A percentile compares a stretch with the other conserved stretches of the same genome.
Conservation (phyloP, 345 rosid genomes). For the Populus pruinosa region DNA sequence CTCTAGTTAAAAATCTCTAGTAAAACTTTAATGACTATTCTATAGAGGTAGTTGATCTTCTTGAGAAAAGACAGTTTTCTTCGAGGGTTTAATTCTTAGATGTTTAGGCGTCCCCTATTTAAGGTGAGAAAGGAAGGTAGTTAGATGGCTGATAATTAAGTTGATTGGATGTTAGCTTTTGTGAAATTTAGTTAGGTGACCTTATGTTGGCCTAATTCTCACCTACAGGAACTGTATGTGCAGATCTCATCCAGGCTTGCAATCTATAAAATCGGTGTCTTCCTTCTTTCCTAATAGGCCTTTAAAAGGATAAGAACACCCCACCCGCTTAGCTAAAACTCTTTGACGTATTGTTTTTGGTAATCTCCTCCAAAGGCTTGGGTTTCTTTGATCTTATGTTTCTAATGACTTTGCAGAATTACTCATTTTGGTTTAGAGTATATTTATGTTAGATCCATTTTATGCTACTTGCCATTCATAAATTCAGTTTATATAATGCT, state of each 20-base stretch:
- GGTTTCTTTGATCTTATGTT: not conserved
- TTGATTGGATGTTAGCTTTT: not conserved
- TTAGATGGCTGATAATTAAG: constrained; percentile 1
- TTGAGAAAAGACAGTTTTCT: not conserved
- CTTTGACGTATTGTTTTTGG: not conserved
- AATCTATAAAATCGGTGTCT: not conserved
- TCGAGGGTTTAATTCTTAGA: not conserved
- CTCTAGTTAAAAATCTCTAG: not conserved
- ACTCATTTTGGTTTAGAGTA: not conserved
- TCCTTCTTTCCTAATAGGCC: not conserved
- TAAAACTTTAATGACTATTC: not conserved
- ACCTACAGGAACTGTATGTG: not conserved
- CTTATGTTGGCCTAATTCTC: not conserved
- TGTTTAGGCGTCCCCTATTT: not conserved
- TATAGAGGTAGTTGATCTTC: not conserved
- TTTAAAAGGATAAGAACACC: not conserved
- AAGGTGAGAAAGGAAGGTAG: constrained; percentile 1
- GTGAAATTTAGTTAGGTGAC: not conserved
- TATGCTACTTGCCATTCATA: not conserved
- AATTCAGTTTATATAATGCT: not conserved
- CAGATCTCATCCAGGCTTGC: not conserved
- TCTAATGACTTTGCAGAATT: not conserved
- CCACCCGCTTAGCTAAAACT: not conserved
- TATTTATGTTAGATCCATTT: not conserved
- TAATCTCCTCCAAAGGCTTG: not conserved